Evolutionary conservation across 2,329 filamentous ascomycete genomes (phyloP).

Genomic region (Boeremia exigua): DNA sequence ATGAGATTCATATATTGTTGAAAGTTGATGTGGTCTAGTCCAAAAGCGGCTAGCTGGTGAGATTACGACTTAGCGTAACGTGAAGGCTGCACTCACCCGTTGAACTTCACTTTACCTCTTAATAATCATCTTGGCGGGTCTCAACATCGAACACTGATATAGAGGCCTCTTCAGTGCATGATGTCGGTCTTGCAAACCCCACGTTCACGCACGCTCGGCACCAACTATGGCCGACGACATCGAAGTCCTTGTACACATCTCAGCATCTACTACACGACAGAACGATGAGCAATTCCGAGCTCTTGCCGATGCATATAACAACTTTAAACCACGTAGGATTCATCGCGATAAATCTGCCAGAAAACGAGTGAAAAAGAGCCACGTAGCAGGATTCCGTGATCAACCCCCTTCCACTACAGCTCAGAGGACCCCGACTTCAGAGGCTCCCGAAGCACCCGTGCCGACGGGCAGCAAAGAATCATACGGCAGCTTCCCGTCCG

Average conservation of each 20-base stretch:
- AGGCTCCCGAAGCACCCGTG: slow-evolving; percentile 4
- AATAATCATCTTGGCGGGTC: neutral
- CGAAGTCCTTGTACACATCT: slow-evolving; percentile 55
- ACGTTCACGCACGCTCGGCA: slow-evolving; percentile 2
- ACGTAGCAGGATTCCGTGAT: neutral
- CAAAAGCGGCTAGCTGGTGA: neutral
- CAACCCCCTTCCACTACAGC: neutral
- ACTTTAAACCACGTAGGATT: slow-evolving; percentile 36
- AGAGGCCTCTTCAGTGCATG: neutral
- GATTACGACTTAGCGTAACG: neutral
- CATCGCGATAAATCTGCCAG: neutral
- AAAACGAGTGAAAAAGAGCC: neutral
- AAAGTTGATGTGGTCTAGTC: neutral
- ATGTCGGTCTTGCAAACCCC: slow-evolving; percentile 16
- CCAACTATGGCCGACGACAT: slow-evolving; percentile 48
- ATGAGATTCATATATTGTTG: too few relatives aligned
- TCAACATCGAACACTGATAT: neutral
- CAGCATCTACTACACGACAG: slow-evolving; percentile 49
- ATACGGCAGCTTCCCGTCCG: slow-evolving; percentile 44
- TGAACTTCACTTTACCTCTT: neutral
- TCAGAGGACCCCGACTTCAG: neutral
- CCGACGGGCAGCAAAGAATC: slow-evolving; percentile 34
- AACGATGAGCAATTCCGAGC: slow-evolving; percentile 52
- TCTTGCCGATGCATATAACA: slow-evolving; percentile 50
- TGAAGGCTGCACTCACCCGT: neutral